phyloP scores from a whole-genome alignment of 1,139 yeast species.

The Scheffersomyces segobiensis region DNA sequence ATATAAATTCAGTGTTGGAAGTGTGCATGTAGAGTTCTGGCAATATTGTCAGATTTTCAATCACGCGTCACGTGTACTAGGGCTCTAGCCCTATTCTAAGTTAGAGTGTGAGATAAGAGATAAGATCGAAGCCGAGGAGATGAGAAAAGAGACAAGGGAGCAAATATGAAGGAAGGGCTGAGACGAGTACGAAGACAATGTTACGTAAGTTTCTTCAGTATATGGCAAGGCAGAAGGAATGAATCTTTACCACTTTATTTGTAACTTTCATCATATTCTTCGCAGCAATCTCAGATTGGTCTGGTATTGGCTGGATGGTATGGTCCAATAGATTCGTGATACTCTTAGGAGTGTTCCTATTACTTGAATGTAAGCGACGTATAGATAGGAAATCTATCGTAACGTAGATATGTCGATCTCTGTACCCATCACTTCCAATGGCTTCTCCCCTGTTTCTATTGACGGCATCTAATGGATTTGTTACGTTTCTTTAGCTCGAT shows the following conservation, averaged over 20 bases:
- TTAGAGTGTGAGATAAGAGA: background rate
- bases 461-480: background rate
- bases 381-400: background rate
- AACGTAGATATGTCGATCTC: background rate
- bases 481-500: background rate
- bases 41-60: too few relatives aligned
- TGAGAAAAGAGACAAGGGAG: background rate
- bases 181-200: background rate
- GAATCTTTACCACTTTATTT: background rate
- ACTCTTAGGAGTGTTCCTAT: background rate
- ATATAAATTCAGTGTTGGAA: background rate
- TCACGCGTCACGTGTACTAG: slow-evolving; percentile 3
- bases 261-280: too few relatives aligned
- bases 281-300: background rate
- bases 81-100: slow-evolving; percentile 10
- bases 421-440: background rate
- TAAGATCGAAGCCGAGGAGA: background rate
- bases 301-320: background rate
- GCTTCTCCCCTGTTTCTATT: background rate
- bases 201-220: background rate
- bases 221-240: background rate
- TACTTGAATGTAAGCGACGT: background rate
- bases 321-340: background rate
- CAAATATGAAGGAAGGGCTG: background rate
- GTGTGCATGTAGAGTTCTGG: background rate